A percentile compares a stretch with the other conserved stretches of the same genome.
phyloP scores from a whole-genome alignment of 495 filamentous ascomycete species.

The Podospora australis region DNA sequence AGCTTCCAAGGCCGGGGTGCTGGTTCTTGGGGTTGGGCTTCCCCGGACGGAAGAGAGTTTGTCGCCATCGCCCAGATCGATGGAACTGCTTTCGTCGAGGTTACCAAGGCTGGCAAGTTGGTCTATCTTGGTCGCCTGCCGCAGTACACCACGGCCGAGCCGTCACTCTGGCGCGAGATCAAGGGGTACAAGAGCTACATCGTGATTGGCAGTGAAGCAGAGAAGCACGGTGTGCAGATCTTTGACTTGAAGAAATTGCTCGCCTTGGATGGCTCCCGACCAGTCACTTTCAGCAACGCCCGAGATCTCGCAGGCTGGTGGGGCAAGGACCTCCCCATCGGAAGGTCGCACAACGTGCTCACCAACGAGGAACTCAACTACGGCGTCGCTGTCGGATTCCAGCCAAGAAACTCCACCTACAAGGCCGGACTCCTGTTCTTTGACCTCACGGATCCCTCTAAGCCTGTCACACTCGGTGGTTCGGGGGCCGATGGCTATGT shows the following conservation, averaged over 20 bases:
- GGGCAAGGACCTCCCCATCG: constrained; percentile 30
- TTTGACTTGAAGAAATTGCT: constrained; percentile 44
- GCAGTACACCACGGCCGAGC: constrained; percentile 34
- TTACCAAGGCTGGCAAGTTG: constrained; percentile 42
- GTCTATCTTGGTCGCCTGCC: constrained; percentile 51
- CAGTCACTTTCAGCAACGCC: constrained; percentile 25
- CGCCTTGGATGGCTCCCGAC: constrained; percentile 12
- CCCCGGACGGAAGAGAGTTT: constrained; percentile 48
- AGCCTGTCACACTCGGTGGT: constrained; percentile 42
- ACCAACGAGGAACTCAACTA: constrained; percentile 40
- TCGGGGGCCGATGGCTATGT: constrained; percentile 46
- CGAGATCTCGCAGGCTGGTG: constrained; percentile 32
- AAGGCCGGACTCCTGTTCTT: constrained; percentile 44
- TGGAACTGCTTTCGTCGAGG: constrained; percentile 51
- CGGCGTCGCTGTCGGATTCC: constrained; percentile 41
- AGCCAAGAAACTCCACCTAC: constrained; percentile 33
- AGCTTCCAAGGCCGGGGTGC: constrained; percentile 34
- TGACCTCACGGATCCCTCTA: constrained; percentile 40
- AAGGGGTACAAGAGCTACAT: constrained; percentile 39
- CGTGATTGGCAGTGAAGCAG: constrained; percentile 44
- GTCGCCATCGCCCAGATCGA: constrained; percentile 52
- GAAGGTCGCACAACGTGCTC: constrained; percentile 43
- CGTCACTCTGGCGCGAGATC: constrained; percentile 47
- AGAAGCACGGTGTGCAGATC: constrained; percentile 42
- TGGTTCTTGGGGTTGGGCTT: constrained; percentile 52